phyloP scores from a whole-genome alignment of 1,284 basidiomycete species.

The Malassezia obtusa region DNA sequence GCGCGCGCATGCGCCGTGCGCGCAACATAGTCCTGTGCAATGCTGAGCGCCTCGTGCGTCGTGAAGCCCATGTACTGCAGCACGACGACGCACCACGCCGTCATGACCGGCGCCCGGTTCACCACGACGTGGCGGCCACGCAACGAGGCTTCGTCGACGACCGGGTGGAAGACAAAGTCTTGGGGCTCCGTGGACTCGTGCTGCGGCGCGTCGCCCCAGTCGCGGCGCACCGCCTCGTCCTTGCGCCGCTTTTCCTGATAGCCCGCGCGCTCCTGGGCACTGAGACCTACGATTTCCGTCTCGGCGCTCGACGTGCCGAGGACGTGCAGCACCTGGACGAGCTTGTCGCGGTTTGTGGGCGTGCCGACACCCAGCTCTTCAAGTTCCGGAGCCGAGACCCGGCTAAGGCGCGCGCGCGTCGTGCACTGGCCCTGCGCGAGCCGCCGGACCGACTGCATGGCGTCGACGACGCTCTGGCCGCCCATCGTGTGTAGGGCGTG shows the following conservation, averaged over 20 bases:
- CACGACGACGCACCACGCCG: conserved; percentile 77
- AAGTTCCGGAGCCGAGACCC: conserved; percentile 13
- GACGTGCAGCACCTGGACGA: conserved; percentile 10
- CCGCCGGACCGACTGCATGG: conserved; percentile 3
- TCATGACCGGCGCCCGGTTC: conserved; percentile 89
- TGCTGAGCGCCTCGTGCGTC: conserved; percentile 75
- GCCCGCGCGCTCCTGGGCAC: conserved; percentile 2
- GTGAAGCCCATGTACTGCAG: conserved; percentile 75
- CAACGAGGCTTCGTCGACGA: conserved; percentile 24
- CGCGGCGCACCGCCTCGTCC: conserved; percentile 5
- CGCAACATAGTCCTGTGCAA: conserved; percentile 83
- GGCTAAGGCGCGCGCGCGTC: conserved; percentile 9
- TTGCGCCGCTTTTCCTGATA: conserved; percentile 4
- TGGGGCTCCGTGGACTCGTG: neutral
- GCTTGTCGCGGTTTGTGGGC: conserved; percentile 4
- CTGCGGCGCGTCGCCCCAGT: conserved; percentile 8
- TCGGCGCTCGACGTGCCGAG: neutral
- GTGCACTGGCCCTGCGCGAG: conserved; percentile 1
- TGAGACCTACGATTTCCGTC: conserved; percentile 6
- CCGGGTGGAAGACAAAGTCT: conserved; percentile 23
- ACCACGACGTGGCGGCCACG: conserved; percentile 57
- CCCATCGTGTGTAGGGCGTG: conserved; percentile 15
- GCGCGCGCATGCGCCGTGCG: conserved; percentile 78
- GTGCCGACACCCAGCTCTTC: conserved; percentile 10
- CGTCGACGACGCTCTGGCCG: conserved; percentile 5